Conservation (phyloP, 164 flowering plant genomes). For the Aristolochia californica region DNA sequence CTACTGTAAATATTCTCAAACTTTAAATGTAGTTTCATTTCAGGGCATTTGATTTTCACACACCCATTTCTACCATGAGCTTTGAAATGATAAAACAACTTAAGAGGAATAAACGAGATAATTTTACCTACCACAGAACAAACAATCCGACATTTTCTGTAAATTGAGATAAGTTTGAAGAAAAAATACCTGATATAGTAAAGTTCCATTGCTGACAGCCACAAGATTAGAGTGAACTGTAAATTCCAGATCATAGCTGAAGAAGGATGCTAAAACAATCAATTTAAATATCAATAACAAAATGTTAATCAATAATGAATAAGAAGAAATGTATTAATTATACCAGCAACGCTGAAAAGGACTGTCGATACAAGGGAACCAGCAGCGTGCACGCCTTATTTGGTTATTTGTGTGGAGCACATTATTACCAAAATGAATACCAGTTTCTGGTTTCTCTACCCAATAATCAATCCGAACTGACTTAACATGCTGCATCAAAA, state of each 20-base stretch:
- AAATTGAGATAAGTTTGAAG: neutral
- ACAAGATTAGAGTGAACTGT: constrained; percentile 77
- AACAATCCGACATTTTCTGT: too few relatives aligned
- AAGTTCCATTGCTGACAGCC: constrained; percentile 80
- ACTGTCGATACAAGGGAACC: constrained; percentile 95
- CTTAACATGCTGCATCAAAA: constrained; percentile 78
- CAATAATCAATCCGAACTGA: constrained; percentile 71
- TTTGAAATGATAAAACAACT: too few relatives aligned
- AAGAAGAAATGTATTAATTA: neutral
- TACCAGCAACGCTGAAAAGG: constrained; percentile 74
- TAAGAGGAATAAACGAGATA: too few relatives aligned
- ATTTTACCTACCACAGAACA: too few relatives aligned
- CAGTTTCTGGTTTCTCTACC: constrained; percentile 80
- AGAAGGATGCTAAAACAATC: constrained; percentile 2
- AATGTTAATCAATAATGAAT: neutral
- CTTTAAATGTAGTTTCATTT: too few relatives aligned
- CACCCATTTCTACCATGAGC: too few relatives aligned
- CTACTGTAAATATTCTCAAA: too few relatives aligned
- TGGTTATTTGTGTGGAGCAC: constrained; percentile 80
- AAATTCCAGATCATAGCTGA: constrained; percentile 88
- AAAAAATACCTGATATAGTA: constrained; percentile 73
- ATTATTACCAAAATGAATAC: constrained; percentile 60
- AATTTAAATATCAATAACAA: neutral
- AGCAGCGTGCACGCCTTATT: constrained; percentile 84
- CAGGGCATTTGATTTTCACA: too few relatives aligned